These are phyloP conservation scores for Candida sphagnicola DNA, from an alignment of 805 yeast genomes.

Conservation along the genomic window DNA sequence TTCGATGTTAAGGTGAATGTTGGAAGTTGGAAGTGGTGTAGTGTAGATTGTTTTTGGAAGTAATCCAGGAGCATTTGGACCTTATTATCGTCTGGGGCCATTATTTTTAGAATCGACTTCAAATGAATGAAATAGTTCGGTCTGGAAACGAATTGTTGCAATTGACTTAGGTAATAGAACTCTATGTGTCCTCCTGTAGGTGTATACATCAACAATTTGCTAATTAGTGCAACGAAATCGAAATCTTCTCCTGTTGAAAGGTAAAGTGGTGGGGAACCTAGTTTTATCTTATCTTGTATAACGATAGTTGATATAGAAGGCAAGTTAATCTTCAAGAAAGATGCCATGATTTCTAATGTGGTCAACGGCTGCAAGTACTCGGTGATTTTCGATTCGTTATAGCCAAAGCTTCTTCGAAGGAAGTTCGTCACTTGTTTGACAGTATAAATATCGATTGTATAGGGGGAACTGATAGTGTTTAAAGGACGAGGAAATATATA, in stretches of 20 bases:
- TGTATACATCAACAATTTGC: conserved; percentile 8
- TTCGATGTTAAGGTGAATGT: conserved; percentile 1
- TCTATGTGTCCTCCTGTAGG: conserved; percentile 7
- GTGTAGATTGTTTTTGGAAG: neutral
- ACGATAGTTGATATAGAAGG: neutral
- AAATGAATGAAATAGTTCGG: conserved; percentile 13
- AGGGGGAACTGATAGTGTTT: neutral
- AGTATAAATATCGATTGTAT: neutral
- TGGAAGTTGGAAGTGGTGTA: neutral
- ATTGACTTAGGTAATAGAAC: conserved; percentile 6
- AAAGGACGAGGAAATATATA: conserved; percentile 5
- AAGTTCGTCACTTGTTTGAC: conserved; percentile 1
- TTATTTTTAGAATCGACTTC: conserved; percentile 8
- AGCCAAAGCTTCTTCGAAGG: neutral
- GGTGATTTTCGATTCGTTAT: neutral
- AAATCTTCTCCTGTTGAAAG: conserved; percentile 6
- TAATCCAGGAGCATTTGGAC: conserved; percentile 5
- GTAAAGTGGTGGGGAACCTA: neutral
- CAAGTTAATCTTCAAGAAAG: neutral
- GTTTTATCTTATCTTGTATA: neutral
- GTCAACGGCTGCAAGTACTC: neutral
- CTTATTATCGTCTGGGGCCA: conserved; percentile 1
- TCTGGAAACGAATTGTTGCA: conserved; percentile 8
- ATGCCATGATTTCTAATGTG: neutral
- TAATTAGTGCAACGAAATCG: conserved; percentile 10